A percentile compares a stretch with the other conserved stretches of the same genome.
phyloP scores from a whole-genome alignment of 1,139 yeast species.

The Pneumocystis jirovecii region DNA sequence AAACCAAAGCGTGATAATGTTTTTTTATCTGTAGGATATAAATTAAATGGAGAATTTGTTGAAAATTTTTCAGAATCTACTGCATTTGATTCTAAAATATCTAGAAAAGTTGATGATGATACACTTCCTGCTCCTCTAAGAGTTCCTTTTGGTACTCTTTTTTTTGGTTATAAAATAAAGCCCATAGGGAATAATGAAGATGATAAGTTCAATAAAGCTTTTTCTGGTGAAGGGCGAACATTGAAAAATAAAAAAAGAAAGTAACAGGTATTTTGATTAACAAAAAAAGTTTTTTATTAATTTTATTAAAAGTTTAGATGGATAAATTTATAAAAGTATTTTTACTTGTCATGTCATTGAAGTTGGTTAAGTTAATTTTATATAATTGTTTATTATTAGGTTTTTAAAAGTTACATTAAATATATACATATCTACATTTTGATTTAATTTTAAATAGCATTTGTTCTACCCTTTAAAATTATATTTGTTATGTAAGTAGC shows the following conservation, averaged over 20 bases:
- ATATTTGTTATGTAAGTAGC: background rate
- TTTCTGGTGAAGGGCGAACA: background rate
- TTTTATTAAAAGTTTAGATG: background rate
- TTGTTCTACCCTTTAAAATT: background rate
- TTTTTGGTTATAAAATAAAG: constrained; percentile 81
- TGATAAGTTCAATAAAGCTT: background rate
- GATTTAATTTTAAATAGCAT: background rate
- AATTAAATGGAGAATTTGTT: constrained; percentile 49
- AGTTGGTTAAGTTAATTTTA: background rate
- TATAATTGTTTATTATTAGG: background rate
- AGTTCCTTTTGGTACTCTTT: constrained; percentile 72
- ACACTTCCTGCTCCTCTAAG: constrained; percentile 36
- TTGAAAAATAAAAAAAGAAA: background rate
- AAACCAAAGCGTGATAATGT: constrained; percentile 16
- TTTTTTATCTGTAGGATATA: constrained; percentile 56
- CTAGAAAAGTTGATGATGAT: constrained; percentile 5
- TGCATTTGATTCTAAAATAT: constrained; percentile 11
- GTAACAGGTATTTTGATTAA: background rate
- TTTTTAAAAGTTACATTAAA: background rate
- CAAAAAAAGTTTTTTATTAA: background rate
- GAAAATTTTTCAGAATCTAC: constrained; percentile 14
- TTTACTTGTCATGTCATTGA: background rate
- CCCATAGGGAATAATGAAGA: constrained; percentile 37
- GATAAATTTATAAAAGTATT: background rate
- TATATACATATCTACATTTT: background rate